These are phyloP conservation scores for Sisymbrium altissimum DNA, from an alignment of 345 rosid genomes.

Conservation along the genomic window DNA sequence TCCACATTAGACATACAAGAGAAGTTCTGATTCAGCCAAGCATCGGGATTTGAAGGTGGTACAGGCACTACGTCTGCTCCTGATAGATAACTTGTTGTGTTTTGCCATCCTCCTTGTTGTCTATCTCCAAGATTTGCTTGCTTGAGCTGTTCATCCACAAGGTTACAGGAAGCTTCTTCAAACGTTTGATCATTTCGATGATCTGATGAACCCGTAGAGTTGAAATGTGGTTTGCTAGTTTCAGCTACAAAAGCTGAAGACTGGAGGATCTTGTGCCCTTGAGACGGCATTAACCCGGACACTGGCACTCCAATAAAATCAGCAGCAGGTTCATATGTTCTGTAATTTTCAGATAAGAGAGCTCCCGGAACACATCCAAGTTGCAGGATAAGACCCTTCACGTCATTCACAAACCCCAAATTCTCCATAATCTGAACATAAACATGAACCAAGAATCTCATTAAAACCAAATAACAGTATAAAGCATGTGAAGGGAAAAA, in stretches of 20 bases:
- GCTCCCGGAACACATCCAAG: conserved; percentile 76
- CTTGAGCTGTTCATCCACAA: conserved; percentile 21
- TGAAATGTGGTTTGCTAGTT: conserved; percentile 43
- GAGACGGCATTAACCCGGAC: conserved; percentile 40
- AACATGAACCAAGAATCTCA: conserved; percentile 9
- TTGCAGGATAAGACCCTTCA: conserved; percentile 67
- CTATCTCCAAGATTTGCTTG: conserved; percentile 11
- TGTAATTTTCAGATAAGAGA: conserved; percentile 53
- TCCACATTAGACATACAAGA: conserved; percentile 29
- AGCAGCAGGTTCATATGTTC: conserved; percentile 37
- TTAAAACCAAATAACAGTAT: neutral
- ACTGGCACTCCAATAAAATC: conserved; percentile 46
- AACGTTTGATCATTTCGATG: conserved; percentile 9
- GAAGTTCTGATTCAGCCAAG: conserved; percentile 51
- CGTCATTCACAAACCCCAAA: conserved; percentile 69
- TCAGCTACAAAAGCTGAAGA: conserved; percentile 34
- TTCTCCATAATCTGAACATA: conserved; percentile 78
- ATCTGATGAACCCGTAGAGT: conserved; percentile 36
- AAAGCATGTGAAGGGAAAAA: neutral
- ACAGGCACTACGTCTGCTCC: neutral
- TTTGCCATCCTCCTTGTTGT: conserved; percentile 28
- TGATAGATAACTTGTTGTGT: neutral
- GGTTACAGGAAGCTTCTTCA: conserved; percentile 13
- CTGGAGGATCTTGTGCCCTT: conserved; percentile 30
- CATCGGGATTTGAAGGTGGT: conserved; percentile 38